Percentiles rank a stretch among this genome's conserved stretches.
Conservation (phyloP, 2,329 filamentous ascomycete genomes). For the Sporothrix pallida region DNA sequence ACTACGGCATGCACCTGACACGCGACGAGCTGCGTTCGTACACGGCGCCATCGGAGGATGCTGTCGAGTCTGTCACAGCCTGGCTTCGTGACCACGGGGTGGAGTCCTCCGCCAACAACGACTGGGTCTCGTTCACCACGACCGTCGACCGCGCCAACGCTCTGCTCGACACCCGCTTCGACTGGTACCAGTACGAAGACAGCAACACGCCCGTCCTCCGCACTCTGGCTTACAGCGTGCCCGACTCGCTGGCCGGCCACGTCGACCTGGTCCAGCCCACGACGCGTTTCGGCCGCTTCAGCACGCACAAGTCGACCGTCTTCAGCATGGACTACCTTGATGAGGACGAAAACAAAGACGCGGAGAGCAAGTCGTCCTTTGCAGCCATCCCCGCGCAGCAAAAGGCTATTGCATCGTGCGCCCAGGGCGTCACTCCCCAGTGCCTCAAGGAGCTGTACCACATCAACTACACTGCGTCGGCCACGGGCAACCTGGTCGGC, state of each 20-base stretch:
- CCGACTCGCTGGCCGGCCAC: constrained; percentile 57
- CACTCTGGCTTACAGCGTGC: constrained; percentile 64
- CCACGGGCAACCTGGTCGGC: constrained; percentile 45
- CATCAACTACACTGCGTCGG: constrained; percentile 48
- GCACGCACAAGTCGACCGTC: constrained; percentile 50
- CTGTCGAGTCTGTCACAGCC: constrained; percentile 54
- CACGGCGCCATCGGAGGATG: constrained; percentile 57
- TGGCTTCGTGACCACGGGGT: constrained; percentile 64
- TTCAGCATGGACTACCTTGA: constrained; percentile 46
- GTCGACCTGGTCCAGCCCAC: constrained; percentile 70
- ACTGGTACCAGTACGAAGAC: constrained; percentile 57
- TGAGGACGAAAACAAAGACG: constrained; percentile 36
- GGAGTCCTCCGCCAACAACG: constrained; percentile 53
- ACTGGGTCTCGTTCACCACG: constrained; percentile 67
- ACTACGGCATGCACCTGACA: constrained; percentile 67
- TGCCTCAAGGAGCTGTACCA: constrained; percentile 59
- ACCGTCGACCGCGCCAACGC: constrained; percentile 58
- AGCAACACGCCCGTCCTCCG: constrained; percentile 56
- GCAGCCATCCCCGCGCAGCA: background rate
- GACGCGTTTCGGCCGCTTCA: constrained; percentile 63
- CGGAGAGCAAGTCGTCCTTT: constrained; percentile 24
- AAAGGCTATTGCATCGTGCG: constrained; percentile 37
- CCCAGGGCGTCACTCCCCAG: constrained; percentile 51
- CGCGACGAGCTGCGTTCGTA: constrained; percentile 62
- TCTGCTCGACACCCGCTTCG: constrained; percentile 64